phyloP scores from a whole-genome alignment of 495 filamentous ascomycete species.

The Xylaria venustula region DNA sequence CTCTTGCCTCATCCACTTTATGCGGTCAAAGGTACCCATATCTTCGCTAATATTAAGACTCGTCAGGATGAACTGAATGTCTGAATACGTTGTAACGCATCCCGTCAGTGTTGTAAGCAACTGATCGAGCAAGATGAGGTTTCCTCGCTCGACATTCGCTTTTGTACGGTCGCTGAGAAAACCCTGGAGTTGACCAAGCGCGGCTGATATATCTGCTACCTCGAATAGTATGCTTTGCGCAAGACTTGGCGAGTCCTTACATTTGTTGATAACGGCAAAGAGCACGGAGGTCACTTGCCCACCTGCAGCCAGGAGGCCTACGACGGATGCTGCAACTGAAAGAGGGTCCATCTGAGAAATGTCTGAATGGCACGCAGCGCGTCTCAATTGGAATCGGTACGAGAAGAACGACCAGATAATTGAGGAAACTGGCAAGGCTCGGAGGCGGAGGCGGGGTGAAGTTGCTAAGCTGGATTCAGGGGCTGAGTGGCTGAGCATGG shows the following conservation, averaged over 20 bases:
- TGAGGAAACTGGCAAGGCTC: too few relatives aligned
- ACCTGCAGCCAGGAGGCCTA: neutral
- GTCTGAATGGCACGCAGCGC: too few relatives aligned
- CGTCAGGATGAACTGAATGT: neutral
- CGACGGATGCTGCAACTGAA: neutral
- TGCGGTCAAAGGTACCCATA: neutral
- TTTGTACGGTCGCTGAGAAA: neutral
- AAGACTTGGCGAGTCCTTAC: neutral
- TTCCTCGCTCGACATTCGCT: neutral
- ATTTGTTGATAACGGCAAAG: neutral
- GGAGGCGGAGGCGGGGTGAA: too few relatives aligned
- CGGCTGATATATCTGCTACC: neutral
- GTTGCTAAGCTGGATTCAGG: too few relatives aligned
- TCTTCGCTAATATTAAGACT: neutral
- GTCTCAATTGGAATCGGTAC: too few relatives aligned
- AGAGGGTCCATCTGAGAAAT: neutral
- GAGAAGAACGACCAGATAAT: too few relatives aligned
- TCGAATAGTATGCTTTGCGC: neutral
- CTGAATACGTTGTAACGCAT: neutral
- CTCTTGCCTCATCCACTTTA: neutral
- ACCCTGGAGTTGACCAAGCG: neutral
- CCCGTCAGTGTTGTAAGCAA: neutral
- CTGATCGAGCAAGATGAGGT: neutral
- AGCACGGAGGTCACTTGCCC: neutral
- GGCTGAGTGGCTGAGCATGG: too few relatives aligned